phyloP scores from a whole-genome alignment of 2,329 filamentous ascomycete species.

The Trichophyton equinum region DNA sequence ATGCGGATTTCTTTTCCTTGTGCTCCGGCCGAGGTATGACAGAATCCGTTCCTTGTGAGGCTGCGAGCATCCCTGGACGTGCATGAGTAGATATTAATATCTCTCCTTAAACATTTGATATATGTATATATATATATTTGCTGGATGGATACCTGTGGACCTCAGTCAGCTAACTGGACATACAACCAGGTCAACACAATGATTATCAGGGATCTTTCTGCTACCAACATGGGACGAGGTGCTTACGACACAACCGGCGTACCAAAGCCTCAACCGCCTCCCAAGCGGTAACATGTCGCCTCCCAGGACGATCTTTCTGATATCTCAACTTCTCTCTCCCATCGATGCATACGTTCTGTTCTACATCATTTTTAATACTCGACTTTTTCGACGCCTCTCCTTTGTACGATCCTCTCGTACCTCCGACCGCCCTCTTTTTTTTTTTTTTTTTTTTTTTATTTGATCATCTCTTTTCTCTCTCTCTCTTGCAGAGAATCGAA shows the following conservation, averaged over 20 bases:
- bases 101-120: neutral
- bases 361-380: constrained; percentile 13
- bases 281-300: constrained; percentile 19
- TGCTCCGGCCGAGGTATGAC: neutral
- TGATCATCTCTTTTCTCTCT: neutral
- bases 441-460: neutral
- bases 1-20: neutral
- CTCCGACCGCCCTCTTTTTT: neutral
- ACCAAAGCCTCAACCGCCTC: constrained; percentile 38
- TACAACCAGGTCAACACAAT: constrained; percentile 5
- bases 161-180: neutral
- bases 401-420: constrained; percentile 1
- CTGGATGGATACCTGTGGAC: neutral
- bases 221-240: constrained; percentile 40
- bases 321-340: neutral
- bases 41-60: neutral
- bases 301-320: neutral
- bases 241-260: constrained; percentile 42
- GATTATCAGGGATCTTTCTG: constrained; percentile 18
- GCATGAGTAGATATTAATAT: neutral
- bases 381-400: constrained; percentile 14
- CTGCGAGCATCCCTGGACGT: neutral
- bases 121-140: neutral
- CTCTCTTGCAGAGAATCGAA: neutral
- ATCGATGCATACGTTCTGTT: constrained; percentile 4